Percentiles rank a stretch among this genome's conserved stretches.
Evolutionary conservation across 2,329 filamentous ascomycete species (phyloP).

Genomic region (Penicillium verrucosum): DNA sequence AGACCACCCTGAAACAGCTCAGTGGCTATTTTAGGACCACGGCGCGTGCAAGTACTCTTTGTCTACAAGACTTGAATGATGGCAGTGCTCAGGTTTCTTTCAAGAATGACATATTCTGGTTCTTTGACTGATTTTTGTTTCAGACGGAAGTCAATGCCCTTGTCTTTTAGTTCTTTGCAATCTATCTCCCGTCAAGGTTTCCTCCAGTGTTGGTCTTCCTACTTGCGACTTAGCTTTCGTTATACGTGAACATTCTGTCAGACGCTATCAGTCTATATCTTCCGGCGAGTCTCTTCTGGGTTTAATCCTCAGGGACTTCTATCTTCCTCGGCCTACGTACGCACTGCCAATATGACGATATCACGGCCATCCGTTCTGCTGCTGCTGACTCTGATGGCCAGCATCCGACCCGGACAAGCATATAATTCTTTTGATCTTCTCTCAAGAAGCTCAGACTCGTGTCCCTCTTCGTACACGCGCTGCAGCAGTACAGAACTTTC

Average conservation of each 20-base stretch:
- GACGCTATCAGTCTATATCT: not conserved
- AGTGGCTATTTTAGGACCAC: constrained; percentile 26
- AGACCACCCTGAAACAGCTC: constrained; percentile 23
- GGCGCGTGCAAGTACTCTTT: constrained; percentile 33
- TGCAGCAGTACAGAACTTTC: constrained; percentile 41
- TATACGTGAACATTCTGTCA: not conserved
- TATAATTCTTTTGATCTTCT: constrained; percentile 17
- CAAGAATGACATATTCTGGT: constrained; percentile 13
- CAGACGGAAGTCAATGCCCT: constrained; percentile 11
- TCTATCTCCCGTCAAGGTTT: not conserved
- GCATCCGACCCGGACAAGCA: constrained; percentile 21
- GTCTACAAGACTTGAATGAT: constrained; percentile 18
- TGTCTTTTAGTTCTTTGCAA: constrained; percentile 6
- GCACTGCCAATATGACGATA: constrained; percentile 18
- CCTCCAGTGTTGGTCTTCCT: constrained; percentile 1
- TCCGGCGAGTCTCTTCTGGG: not conserved
- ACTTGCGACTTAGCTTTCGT: not conserved
- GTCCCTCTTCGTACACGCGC: constrained; percentile 32
- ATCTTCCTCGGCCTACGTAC: not conserved
- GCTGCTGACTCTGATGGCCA: constrained; percentile 23
- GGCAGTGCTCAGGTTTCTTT: not conserved
- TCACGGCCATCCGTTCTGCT: constrained; percentile 19
- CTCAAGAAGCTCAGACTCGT: constrained; percentile 27
- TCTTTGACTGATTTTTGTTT: constrained; percentile 11
- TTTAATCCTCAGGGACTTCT: not conserved